Evolutionary conservation across 805 yeast species (phyloP), one percentile per base, ranked within the genome.

Genomic region (Wickerhamiella siamensis): DNA sequence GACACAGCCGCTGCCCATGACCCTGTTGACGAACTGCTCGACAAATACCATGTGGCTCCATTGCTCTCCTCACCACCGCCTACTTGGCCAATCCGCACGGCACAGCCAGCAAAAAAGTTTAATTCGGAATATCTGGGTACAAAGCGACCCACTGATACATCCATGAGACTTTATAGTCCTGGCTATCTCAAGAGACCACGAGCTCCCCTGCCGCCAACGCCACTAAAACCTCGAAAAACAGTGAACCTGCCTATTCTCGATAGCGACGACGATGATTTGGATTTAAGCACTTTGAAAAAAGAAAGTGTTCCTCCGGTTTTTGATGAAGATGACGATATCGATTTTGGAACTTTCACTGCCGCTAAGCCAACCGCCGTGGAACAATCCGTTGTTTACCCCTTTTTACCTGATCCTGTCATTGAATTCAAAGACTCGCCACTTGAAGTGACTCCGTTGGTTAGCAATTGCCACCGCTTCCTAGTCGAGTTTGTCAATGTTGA

Each of bases 21-120:
- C 31, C 55, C 55, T 2, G 53, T 47, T 2, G 42, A 40, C 3
- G 54, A 48, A 31, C 43, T 51, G 34, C 29, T 51, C 33, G 52
- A 43, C 17, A 50, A 48, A 26, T 51, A 31, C 41, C 42, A 40
- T 2, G 16, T 38, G 18, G 18, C 16, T 8, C 37, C 39, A 2
- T 9, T 33, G 21, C 40, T 41, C 5, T 42, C 47, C 15, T 43
- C 51, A 6, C 51, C 51, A 2, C 40, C 45, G 12, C 39, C 50
- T 1, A 49, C 53, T 1, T 49, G 47, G 46, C 54, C 54, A 6
- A 14, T 34, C 10, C 14, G 10, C 2, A 19, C 29, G 8, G 32
- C 40, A 2, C 22, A 21, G 5, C 38, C 33, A 26, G 33, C 41
- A 4, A 12, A 20, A 27, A 40, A 36, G 21, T 15, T 14, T 27